A percentile compares a stretch with the other conserved stretches of the same genome.
These are phyloP conservation scores for Hypoxylon sp. DNA, from an alignment of 2,329 filamentous ascomycete species.

Conservation along the genomic window DNA sequence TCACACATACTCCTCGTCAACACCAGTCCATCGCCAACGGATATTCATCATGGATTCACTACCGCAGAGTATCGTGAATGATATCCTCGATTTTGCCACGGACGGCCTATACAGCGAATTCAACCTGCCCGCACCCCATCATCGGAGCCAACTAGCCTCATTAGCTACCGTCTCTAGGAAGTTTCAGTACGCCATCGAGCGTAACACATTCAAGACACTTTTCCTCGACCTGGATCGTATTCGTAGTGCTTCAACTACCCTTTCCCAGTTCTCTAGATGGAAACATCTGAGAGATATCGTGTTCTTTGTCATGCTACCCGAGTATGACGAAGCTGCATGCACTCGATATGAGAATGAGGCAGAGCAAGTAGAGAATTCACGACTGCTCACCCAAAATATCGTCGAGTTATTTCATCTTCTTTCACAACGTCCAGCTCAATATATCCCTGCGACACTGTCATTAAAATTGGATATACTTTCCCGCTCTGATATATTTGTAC, in stretches of 20 bases:
- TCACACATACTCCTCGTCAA: background rate
- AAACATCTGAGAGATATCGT: background rate
- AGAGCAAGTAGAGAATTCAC: background rate
- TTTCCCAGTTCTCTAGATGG: background rate
- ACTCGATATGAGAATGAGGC: background rate
- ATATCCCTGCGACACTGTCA: background rate
- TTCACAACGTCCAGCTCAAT: background rate
- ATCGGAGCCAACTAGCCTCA: background rate
- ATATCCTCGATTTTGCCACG: background rate
- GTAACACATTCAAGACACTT: background rate
- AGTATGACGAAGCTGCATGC: background rate
- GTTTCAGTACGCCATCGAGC: background rate
- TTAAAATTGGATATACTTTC: background rate
- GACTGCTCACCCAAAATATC: background rate
- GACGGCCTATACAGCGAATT: no score
- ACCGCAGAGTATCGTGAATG: background rate
- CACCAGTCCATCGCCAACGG: background rate
- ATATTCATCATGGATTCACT: slow-evolving; percentile 3
- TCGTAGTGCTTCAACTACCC: background rate
- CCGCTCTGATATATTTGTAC: no score
- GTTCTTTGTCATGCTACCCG: background rate
- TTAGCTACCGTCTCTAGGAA: background rate
- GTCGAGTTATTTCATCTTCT: background rate
- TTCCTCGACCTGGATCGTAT: background rate
- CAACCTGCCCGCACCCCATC: background rate